Evolutionary conservation across 2,329 filamentous ascomycete species (phyloP).

Genomic region (Bimuria novae-zelandiae): DNA sequence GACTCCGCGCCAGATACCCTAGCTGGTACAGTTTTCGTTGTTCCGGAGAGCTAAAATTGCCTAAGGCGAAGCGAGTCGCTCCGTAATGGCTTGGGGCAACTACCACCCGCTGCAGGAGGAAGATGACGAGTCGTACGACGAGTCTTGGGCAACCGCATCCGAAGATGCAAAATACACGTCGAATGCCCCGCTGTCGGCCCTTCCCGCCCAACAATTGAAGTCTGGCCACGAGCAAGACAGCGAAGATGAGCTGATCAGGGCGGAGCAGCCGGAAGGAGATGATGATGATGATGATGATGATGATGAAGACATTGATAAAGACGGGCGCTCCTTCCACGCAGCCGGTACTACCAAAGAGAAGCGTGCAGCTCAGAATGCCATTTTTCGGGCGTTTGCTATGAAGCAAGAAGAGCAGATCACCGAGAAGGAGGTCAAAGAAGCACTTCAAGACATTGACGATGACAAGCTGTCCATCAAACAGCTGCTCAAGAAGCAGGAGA

Average conservation of each 20-base stretch:
- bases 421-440: slow-evolving; percentile 45
- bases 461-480: slow-evolving; percentile 58
- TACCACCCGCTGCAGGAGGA: slow-evolving; percentile 27
- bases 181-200: too few relatives aligned
- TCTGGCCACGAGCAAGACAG: neutral
- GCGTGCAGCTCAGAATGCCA: slow-evolving; percentile 47
- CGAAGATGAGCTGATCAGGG: neutral
- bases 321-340: slow-evolving; percentile 23
- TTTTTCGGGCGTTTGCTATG: slow-evolving; percentile 50
- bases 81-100: slow-evolving; percentile 24
- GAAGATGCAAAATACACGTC: neutral
- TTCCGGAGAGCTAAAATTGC: neutral
- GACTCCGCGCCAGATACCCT: too few relatives aligned
- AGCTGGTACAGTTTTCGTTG: neutral
- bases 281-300: slow-evolving; percentile 23
- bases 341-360: slow-evolving; percentile 42
- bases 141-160: neutral
- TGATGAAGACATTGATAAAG: slow-evolving; percentile 32
- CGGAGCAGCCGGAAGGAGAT: neutral
- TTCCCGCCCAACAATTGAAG: too few relatives aligned
- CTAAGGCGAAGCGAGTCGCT: neutral
- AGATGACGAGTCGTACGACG: slow-evolving; percentile 11
- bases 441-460: slow-evolving; percentile 47
- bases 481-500: slow-evolving; percentile 58
- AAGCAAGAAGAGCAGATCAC: slow-evolving; percentile 51